Percentiles rank a stretch among this genome's conserved stretches.
phyloP scores from a whole-genome alignment of 495 filamentous ascomycete species.

The Aspergillus steynii region DNA sequence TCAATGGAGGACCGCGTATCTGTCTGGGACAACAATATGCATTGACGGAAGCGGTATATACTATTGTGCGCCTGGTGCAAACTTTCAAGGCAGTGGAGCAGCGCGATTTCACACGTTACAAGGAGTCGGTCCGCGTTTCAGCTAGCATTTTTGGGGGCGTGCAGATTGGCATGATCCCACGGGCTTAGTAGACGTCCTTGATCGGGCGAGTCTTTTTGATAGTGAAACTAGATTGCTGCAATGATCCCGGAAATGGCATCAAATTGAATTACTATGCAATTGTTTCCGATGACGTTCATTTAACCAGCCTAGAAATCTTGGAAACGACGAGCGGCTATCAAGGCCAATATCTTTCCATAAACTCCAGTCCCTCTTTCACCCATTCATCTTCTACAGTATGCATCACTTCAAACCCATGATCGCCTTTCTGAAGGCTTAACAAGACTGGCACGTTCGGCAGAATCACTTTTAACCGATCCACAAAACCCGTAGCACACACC shows the following conservation, averaged over 20 bases:
- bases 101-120: background rate
- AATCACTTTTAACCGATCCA: background rate
- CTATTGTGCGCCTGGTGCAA: constrained; percentile 39
- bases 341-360: background rate
- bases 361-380: background rate
- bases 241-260: no score
- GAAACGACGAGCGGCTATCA: background rate
- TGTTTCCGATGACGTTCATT: no score
- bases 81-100: constrained; percentile 33
- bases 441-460: background rate
- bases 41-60: constrained; percentile 54
- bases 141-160: background rate
- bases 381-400: background rate
- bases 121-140: background rate
- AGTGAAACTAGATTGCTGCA: background rate
- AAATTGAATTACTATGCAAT: no score
- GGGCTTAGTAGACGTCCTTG: background rate
- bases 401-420: background rate
- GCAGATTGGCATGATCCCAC: background rate
- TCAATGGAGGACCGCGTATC: constrained; percentile 51
- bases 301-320: background rate
- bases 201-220: no score
- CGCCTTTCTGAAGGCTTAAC: background rate
- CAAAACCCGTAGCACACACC: background rate
- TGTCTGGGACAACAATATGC: constrained; percentile 57